Conservation (phyloP, 345 rosid genomes). For the Moricandia moricandioides region DNA sequence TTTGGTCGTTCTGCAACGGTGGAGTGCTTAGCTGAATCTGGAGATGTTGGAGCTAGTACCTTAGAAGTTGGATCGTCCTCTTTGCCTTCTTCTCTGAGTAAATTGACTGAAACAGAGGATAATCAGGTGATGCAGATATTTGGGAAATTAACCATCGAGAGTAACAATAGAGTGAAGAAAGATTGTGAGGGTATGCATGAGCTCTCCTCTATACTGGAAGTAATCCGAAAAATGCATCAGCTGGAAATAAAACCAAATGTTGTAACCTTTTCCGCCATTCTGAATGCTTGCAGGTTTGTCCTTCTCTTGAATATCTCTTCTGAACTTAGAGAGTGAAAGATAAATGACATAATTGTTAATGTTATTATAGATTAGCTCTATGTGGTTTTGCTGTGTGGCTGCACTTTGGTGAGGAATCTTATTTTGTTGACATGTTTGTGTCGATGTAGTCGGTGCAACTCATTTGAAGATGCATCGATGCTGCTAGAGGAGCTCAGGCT, state of each 20-base stretch:
- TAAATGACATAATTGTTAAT: background rate
- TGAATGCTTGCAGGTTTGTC: constrained; percentile 91
- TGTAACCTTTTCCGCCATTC: constrained; percentile 87
- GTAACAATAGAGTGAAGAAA: constrained; percentile 46
- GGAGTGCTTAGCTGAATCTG: constrained; percentile 31
- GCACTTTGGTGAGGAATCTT: background rate
- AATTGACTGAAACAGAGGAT: constrained; percentile 35
- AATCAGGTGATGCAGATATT: constrained; percentile 58
- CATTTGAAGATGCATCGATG: constrained; percentile 89
- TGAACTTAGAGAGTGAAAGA: background rate
- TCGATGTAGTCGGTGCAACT: constrained; percentile 76
- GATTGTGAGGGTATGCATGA: constrained; percentile 59
- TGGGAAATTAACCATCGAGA: constrained; percentile 70
- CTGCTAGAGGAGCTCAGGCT: constrained; percentile 80
- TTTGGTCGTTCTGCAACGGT: constrained; percentile 58
- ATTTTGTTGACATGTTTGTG: background rate
- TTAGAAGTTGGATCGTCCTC: constrained; percentile 26
- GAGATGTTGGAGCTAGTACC: constrained; percentile 20
- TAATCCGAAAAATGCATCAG: constrained; percentile 83
- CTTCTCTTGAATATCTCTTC: background rate
- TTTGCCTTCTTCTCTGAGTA: constrained; percentile 24
- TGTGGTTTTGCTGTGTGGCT: background rate
- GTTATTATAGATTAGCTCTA: background rate
- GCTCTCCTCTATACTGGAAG: constrained; percentile 68
- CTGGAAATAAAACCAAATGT: constrained; percentile 91